Base-by-base conservation (phyloP, 345 rosid genomes). In the Mallotus nudiflorus region DNA sequence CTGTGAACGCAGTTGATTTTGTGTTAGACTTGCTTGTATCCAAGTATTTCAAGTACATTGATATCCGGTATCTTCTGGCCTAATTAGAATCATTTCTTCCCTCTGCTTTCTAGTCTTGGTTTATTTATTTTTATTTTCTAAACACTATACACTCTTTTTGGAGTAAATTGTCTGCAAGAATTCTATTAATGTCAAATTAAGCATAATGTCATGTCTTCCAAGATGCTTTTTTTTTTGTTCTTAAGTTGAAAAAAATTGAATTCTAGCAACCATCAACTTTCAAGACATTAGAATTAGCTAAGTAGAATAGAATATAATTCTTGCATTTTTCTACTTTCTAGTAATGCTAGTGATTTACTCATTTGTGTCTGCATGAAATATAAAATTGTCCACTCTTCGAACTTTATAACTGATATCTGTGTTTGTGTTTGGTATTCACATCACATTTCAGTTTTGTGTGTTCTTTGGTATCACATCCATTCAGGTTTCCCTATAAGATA, bases 11-110 rank as follows among this genome's bases (percentile, higher is more conserved):
- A 22, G 62, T 75, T 40, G 96, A 84, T 70, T 28, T 78, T 40
- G 49, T 81, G 49, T 40, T 81, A 74, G 90, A 86, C 39, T 71
- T 85, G 67, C 89, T 95, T 68, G 80, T 82, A 0, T 82, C 89
- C 3, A 90, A 89, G 83, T 88, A 87, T 77, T 88, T 91, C 73
- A 89, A 85, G 70, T 90, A 87, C 72, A 84, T 84, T 61, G 97
- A 94, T 75, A 80, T 91, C 42, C 77, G 95, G 96, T 90, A 85
- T 55, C 9, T 85, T 56, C 73, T n/a, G 24, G 28, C 59, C 25
- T 62, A 14, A 19, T 62, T 1, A 48, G 22, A 0, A 16, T 51
- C 4, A 14, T 20, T 58, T 44, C n/a, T n/a, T n/a, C n/a, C n/a
- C n/a, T n/a, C n/a, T n/a, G n/a, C n/a, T n/a, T n/a, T n/a, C n/a